phyloP scores from a whole-genome alignment of 2,329 filamentous ascomycete genomes.

The Talaromyces sp. region DNA sequence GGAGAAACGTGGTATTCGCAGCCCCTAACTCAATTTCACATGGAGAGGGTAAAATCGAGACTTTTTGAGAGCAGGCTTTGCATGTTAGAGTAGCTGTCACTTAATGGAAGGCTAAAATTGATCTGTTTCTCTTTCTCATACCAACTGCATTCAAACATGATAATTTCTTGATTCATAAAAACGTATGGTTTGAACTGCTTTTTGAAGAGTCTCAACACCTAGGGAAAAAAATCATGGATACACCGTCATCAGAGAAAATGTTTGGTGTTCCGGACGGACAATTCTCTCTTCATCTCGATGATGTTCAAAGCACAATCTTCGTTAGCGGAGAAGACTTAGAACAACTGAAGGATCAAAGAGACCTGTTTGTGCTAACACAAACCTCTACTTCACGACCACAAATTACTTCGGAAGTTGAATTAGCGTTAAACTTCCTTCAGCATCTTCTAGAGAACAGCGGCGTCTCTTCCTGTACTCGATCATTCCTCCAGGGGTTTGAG shows the following conservation, averaged over 20 bases:
- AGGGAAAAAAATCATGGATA: background rate
- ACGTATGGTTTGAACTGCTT: background rate
- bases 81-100: background rate
- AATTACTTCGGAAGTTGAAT: background rate
- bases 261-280: background rate
- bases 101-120: background rate
- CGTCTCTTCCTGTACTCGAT: background rate
- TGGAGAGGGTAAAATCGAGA: background rate
- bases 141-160: background rate
- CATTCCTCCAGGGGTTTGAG: conserved; percentile 6
- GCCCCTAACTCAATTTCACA: background rate
- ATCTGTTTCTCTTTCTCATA: background rate
- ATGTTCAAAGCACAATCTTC: background rate
- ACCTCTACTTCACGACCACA: background rate
- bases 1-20: background rate
- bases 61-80: background rate
- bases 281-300: background rate
- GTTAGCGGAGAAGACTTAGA: background rate
- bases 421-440: background rate
- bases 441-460: background rate
- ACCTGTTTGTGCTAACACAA: background rate
- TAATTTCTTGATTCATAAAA: background rate
- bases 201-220: background rate
- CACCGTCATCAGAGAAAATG: background rate
- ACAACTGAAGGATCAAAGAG: conserved; percentile 1